phyloP scores from a whole-genome alignment of 2,329 filamentous ascomycete species.

The Zymoseptoria brevis region DNA sequence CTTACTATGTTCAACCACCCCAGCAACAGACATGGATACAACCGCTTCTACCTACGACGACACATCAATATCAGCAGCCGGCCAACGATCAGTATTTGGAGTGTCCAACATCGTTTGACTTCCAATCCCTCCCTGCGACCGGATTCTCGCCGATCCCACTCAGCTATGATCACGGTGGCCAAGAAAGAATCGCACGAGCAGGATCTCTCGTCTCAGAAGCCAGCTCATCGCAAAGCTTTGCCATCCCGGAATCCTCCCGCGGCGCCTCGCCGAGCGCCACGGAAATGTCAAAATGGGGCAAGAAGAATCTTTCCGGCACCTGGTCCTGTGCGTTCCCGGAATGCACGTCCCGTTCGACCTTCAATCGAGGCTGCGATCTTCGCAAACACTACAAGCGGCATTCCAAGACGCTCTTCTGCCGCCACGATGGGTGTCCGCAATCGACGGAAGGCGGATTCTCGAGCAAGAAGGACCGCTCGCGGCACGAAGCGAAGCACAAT shows the following conservation, averaged over 20 bases:
- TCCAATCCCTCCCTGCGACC: conserved; percentile 1
- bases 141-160: conserved; percentile 7
- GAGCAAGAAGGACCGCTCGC: conserved; percentile 54
- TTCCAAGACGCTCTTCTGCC: conserved; percentile 54
- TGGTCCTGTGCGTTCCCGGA: conserved; percentile 54
- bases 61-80: conserved; percentile 3
- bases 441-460: conserved; percentile 51
- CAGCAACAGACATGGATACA: conserved; percentile 9
- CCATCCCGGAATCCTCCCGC: conserved; percentile 22
- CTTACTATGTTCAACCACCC: conserved; percentile 6
- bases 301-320: conserved; percentile 39
- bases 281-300: conserved; percentile 33
- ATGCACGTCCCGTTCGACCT: conserved; percentile 51
- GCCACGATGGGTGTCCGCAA: conserved; percentile 51
- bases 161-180: conserved; percentile 10
- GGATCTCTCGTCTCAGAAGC: conserved; percentile 24
- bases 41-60: conserved; percentile 5
- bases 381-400: conserved; percentile 57
- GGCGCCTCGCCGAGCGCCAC: conserved; percentile 26
- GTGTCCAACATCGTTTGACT: conserved; percentile 11
- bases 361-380: conserved; percentile 53
- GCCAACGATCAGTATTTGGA: conserved; percentile 6
- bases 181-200: conserved; percentile 13
- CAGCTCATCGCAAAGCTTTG: conserved; percentile 19
- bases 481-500: conserved; percentile 57